Base-by-base conservation (phyloP, 306 rosid species). In the Fagus sylvatica region DNA sequence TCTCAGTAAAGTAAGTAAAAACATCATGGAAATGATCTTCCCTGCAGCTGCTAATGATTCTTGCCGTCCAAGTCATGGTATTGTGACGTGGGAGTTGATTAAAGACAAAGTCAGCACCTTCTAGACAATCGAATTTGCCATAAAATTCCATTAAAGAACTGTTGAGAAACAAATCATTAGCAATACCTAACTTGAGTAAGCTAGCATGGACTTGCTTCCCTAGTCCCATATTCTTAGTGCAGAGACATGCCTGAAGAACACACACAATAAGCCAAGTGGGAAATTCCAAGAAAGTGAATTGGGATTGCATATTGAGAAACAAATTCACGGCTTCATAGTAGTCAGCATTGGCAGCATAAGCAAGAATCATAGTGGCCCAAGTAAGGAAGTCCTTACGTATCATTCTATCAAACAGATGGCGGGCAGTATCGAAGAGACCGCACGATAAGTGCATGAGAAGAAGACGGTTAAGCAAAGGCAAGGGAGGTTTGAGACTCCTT, bases 161-260 rank as follows among this genome's bases (percentile, higher is more conserved):
- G 10, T 84, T 82, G 4, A 88, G 56, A 79, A 74, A 80, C 67
- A 41, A 71, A 66, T 84, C 76, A 5, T 84, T 61, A 46, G 71
- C 82, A 32, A 36, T 34, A 1, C 84, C 89, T 37, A 80, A 57
- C 82, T 90, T 90, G 1, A 84, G 48, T 28, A 85, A 76, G 60
- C 77, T 74, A 3, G 83, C 89, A 74, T 90, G 94, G 48, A 88
- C 79, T 46, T 90, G 94, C 80, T 82, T 78, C 32, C 94, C 94
- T 2, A 90, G 78, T 41, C 69, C 64, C 13, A 87, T n/a, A 72
- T 86, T 79, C 71, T 1, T 51, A 55, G 76, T 82, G 77, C 19
- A 78, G 0, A 83, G 82, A 81, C 94, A 85, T 40, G 79, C 84
- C 77, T 74, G 82, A 48, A 90, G 89, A 78, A 86, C 72, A 68